Evolutionary conservation across 768 basidiomycete genomes (phyloP), one percentile per base, ranked within the genome.

Genomic region (Termitomyces sp.): DNA sequence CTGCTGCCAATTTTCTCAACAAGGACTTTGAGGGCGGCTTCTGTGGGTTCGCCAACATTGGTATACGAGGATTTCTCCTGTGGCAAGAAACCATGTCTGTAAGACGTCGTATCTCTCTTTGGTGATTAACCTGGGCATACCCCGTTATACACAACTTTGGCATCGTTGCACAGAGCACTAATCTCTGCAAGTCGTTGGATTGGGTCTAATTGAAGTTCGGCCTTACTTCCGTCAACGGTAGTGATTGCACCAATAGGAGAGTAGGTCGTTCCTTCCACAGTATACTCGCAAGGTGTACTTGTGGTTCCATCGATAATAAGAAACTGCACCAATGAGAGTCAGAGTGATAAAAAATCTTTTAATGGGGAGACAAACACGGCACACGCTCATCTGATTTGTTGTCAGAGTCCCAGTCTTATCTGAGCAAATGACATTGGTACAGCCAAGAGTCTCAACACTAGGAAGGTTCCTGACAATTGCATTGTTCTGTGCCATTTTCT

Each of bases 401-500:
- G 94, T 97, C 66, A 97, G 68, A 34, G 94, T 95, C 49, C 95
- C 95, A 26, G 96, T 99, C 80, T 99, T 99, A 75, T 99, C 96
- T 3, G 94, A 95, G 71, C 96, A 99, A 64, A 99, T 98, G 49
- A 99, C 94, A 68, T 97, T 98, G 43, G 95, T 97, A 76, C 94
- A 95, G 0, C 96, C 96, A 7, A 99, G 79, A 39, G 96, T 98
- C 75, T 99, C 96, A 32, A 99, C 97, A 61, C 90, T 93, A 8
- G 96, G 97, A 61, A 99, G 76, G 71, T 96, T 95, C 65, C 95
- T 78, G 54, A 99, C 96, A 65, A 99, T 99, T 2, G 96, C 96
- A 61, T 98, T 97, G 75, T 95, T 91, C 78, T 97, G 91, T 0
- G 96, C 95, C 96, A 99, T 99, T 73, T 97, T 98, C 77, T 97